Conservation (phyloP, 495 filamentous ascomycete species). For the Penicillium argentinense region DNA sequence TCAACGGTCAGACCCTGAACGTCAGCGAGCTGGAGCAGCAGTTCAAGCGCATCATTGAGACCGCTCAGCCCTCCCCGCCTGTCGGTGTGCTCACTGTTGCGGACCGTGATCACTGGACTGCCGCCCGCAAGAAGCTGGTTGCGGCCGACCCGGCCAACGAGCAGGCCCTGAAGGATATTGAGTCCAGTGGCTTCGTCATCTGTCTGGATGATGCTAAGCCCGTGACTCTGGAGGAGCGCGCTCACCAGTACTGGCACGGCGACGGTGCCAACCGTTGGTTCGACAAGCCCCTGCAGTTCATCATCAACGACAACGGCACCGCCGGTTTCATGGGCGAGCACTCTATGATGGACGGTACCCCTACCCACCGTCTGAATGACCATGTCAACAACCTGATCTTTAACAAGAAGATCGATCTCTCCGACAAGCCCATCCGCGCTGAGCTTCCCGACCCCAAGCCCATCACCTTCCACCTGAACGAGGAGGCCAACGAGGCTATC, state of each 20-base stretch:
- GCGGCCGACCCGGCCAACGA: constrained; percentile 74
- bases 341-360: constrained; percentile 99
- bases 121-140: constrained; percentile 75
- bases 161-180: constrained; percentile 72
- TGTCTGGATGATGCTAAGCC: constrained; percentile 93
- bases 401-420: constrained; percentile 86
- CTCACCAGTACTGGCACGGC: constrained; percentile 97
- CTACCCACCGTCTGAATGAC: constrained; percentile 95
- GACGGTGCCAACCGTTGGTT: constrained; percentile 96
- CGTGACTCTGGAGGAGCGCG: constrained; percentile 92
- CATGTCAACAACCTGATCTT: constrained; percentile 87
- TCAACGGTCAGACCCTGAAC: constrained; percentile 80
- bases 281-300: constrained; percentile 98
- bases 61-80: constrained; percentile 64
- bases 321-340: constrained; percentile 98
- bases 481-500: constrained; percentile 70
- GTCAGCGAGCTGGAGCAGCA: constrained; percentile 84
- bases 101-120: constrained; percentile 91
- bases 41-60: constrained; percentile 81
- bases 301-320: constrained; percentile 96
- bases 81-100: constrained; percentile 86
- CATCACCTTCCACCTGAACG: constrained; percentile 74
- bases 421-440: constrained; percentile 70
- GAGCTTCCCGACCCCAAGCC: constrained; percentile 77
- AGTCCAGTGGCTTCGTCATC: constrained; percentile 88